Evolutionary conservation across 352 stramenopile genomes (phyloP), one percentile per base, ranked within the genome.

Genomic region (Globisporangium spinosum): DNA sequence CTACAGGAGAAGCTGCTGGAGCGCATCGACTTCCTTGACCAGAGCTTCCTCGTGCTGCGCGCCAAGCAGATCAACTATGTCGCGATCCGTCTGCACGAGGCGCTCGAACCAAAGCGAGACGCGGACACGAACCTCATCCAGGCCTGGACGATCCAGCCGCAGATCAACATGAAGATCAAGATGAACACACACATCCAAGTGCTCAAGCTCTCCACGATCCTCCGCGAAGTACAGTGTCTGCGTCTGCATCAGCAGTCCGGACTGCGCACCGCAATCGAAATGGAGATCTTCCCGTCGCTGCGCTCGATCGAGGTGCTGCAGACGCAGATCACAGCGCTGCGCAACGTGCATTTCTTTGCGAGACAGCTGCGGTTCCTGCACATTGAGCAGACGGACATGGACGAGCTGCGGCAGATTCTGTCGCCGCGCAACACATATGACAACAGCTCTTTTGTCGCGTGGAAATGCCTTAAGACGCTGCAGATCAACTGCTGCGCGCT

Each of bases 181-280:
- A 77, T 88, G 65, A 87, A 77, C 66, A 84, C 80, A 45, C 87
- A 96, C 67, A 78, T 96, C 45, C 83, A 91, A 66, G 85, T 96
- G 68, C 84, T 96, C 68, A 96, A 96, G 61, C 78, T 96, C 54
- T 94, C 86, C 15, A 96, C 89, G 15, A 91, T 93, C 8, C 72
- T 96, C 40, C 77, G 83, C 5, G 85, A 96, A 66, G 85, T 93
- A 34, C 76, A 76, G 32, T 68, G 77, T 8, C 73, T 96, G 43
- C 80, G 86, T 17, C 70, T 96, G 62, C 72, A 93, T 56, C 77
- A 92, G 66, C 73, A 76, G 15, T 77, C 77, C 15, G 63, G 62
- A 10, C 32, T 78, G 34, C 69, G 74, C 3, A 70, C 71, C 0
- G 64, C 80, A 1, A 79, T 94, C 47, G 79, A 94, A 62, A 70